Percentiles rank a stretch among this genome's conserved stretches.
Evolutionary conservation across 2,329 filamentous ascomycete genomes (phyloP).

Genomic region (Exophiala xenobiotica): DNA sequence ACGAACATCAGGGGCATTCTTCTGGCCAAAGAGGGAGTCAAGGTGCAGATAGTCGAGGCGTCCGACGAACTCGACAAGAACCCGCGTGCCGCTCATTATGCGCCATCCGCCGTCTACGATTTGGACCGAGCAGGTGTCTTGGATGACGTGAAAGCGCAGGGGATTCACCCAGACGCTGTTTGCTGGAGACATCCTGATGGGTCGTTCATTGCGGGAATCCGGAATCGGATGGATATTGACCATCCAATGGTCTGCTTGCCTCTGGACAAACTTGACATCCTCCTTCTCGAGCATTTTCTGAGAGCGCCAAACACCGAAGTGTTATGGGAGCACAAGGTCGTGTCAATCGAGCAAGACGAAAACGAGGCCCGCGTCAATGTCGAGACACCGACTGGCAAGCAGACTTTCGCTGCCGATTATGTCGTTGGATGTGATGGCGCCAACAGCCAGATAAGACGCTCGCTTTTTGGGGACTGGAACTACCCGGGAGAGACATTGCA

Average conservation of each 20-base stretch:
- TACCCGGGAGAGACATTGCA: slow-evolving; percentile 26
- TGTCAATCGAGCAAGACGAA: slow-evolving; percentile 25
- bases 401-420: slow-evolving; percentile 34
- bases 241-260: slow-evolving; percentile 46
- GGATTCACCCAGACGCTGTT: slow-evolving; percentile 44
- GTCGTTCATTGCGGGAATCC: slow-evolving; percentile 35
- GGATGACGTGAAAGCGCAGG: slow-evolving; percentile 47
- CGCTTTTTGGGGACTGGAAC: slow-evolving; percentile 26
- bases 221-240: slow-evolving; percentile 28
- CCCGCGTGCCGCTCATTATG: slow-evolving; percentile 64
- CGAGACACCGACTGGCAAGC: slow-evolving; percentile 12
- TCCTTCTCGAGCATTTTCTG: slow-evolving; percentile 43
- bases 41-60: slow-evolving; percentile 51
- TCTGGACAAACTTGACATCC: slow-evolving; percentile 43
- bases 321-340: slow-evolving; percentile 47
- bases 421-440: slow-evolving; percentile 48
- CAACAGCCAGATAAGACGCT: slow-evolving; percentile 41
- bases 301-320: slow-evolving; percentile 38
- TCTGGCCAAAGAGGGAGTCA: slow-evolving; percentile 36
- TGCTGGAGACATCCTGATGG: slow-evolving; percentile 47
- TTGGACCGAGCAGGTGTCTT: slow-evolving; percentile 60
- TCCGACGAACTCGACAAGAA: slow-evolving; percentile 56
- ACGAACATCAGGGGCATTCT: slow-evolving; percentile 26
- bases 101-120: slow-evolving; percentile 58
- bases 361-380: slow-evolving; percentile 22